A percentile compares a stretch with the other conserved stretches of the same genome.
Conservation (phyloP, 192 early-diverging fungal species). For the Helicostylum pulchrum region DNA sequence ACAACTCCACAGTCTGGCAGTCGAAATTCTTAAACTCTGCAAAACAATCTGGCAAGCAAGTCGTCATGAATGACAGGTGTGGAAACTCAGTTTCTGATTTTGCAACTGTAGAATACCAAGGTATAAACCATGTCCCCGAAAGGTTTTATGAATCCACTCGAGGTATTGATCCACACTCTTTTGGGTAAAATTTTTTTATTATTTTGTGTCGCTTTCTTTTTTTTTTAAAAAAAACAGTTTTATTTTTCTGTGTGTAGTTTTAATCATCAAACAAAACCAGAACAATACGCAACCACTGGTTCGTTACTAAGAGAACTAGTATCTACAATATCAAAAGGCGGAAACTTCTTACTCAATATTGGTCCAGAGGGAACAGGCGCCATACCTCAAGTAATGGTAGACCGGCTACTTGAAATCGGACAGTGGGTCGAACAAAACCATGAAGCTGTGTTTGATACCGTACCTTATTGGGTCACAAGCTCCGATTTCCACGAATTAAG, state of each 20-base stretch:
- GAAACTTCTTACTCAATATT: constrained; percentile 27
- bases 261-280: constrained; percentile 18
- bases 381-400: background rate
- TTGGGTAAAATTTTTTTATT: constrained; percentile 20
- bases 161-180: constrained; percentile 30
- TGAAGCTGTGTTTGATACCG: constrained; percentile 10
- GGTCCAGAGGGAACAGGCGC: constrained; percentile 18
- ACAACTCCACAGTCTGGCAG: constrained; percentile 24
- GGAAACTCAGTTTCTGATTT: constrained; percentile 25
- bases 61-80: constrained; percentile 27
- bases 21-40: constrained; percentile 18
- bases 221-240: no score
- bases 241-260: background rate
- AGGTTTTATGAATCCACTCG: constrained; percentile 27
- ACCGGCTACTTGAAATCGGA: constrained; percentile 9
- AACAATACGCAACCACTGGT: constrained; percentile 23
- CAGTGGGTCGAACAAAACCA: constrained; percentile 8
- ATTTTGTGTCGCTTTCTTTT: no score
- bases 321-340: constrained; percentile 16
- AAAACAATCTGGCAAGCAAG: background rate
- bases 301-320: constrained; percentile 20
- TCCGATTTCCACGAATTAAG: background rate
- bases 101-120: constrained; percentile 22
- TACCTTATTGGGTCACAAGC: constrained; percentile 14
- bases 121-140: constrained; percentile 3